Evolutionary conservation across 1,139 yeast genomes (phyloP).

Genomic region (Blastobotrys raffinosifermentans): DNA sequence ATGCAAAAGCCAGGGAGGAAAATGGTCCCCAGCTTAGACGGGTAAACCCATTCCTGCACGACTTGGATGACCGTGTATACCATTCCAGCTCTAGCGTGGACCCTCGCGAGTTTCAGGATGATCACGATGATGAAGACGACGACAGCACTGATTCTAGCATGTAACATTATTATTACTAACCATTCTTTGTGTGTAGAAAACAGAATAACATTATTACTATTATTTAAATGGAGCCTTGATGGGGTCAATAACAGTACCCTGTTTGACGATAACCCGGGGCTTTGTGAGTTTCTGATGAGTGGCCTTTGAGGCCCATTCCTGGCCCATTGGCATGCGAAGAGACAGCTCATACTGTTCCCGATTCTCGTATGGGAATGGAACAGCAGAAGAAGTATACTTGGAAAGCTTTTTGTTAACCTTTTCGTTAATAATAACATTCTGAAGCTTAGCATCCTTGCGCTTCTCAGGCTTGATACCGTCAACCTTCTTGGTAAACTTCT

Average conservation of each 20-base stretch:
- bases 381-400: constrained; percentile 78
- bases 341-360: constrained; percentile 93
- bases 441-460: constrained; percentile 69
- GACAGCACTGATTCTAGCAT: constrained; percentile 1
- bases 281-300: constrained; percentile 83
- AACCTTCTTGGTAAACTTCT: constrained; percentile 54
- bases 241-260: constrained; percentile 89
- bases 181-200: not conserved
- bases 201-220: not conserved
- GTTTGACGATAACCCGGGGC: constrained; percentile 82
- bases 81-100: constrained; percentile 7
- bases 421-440: constrained; percentile 86
- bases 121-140: not conserved
- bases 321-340: constrained; percentile 93
- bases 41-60: not conserved
- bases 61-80: constrained; percentile 2
- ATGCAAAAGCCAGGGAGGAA: constrained; percentile 1
- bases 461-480: constrained; percentile 69
- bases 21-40: not conserved
- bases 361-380: constrained; percentile 91
- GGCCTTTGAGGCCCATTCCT: constrained; percentile 88
- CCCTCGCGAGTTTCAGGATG: not conserved
- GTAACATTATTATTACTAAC: not conserved
- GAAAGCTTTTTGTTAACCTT: constrained; percentile 74
- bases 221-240: constrained; percentile 57